Evolutionary conservation across 257 asterid species (phyloP).

Genomic region (Solanum piurae): DNA sequence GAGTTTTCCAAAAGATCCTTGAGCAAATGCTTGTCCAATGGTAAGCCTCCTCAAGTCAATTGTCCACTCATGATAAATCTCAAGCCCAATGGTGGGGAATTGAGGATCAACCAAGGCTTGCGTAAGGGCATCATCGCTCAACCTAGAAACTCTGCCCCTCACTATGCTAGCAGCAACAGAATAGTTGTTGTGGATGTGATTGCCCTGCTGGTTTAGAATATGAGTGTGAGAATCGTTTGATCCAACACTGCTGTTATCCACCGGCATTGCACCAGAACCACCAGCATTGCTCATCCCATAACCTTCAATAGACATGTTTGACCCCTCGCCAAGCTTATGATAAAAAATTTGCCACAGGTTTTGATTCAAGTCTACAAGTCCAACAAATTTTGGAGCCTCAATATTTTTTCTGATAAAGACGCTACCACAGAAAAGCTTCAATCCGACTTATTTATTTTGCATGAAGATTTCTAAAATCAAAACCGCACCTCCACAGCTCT

Average conservation of each 20-base stretch:
- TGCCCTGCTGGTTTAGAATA: conserved; percentile 69
- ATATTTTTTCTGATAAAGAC: too few species aligned
- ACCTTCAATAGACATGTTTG: conserved; percentile 80
- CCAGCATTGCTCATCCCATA: conserved; percentile 88
- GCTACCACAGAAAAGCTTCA: too few species aligned
- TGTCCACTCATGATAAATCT: too few species aligned
- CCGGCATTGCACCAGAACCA: conserved; percentile 80
- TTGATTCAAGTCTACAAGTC: too few species aligned
- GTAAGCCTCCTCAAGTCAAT: too few species aligned
- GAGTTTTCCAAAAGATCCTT: conserved; percentile 83
- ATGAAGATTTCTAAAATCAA: not conserved
- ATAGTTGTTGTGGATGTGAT: conserved; percentile 50
- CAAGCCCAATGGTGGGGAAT: too few species aligned
- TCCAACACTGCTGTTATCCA: conserved; percentile 88
- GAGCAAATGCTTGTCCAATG: too few species aligned
- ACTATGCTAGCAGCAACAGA: conserved; percentile 69
- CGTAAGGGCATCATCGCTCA: conserved; percentile 71
- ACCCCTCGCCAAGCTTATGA: conserved; percentile 80
- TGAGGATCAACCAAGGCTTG: conserved; percentile 28
- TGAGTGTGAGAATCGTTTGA: conserved; percentile 16
- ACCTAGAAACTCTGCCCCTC: conserved; percentile 52
- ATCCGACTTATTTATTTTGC: too few species aligned
- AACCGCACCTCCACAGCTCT: not conserved
- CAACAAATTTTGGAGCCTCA: too few species aligned
- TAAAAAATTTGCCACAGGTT: conserved; percentile 8